phyloP scores from a whole-genome alignment of 768 basidiomycete genomes.

The Leccinum variicolor region DNA sequence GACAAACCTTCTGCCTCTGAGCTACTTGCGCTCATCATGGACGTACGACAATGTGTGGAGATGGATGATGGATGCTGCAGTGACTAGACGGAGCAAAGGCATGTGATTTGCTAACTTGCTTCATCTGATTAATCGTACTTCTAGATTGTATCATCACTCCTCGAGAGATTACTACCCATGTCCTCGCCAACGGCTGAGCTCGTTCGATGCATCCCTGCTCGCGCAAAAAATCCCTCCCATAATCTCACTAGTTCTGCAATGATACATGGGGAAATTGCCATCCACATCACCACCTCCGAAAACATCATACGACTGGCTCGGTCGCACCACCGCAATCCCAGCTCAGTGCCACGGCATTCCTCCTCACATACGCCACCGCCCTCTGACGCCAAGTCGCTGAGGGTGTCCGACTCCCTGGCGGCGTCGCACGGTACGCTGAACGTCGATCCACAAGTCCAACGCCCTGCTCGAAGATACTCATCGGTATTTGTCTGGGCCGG shows the following conservation, averaged over 20 bases:
- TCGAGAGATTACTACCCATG: conserved; percentile 68
- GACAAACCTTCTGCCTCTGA: conserved; percentile 67
- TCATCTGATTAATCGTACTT: not conserved
- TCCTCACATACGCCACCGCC: conserved; percentile 22
- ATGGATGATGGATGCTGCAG: conserved; percentile 59
- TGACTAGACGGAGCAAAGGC: conserved; percentile 15
- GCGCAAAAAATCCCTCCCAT: not conserved
- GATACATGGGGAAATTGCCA: not conserved
- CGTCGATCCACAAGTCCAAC: conserved; percentile 45
- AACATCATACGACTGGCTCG: conserved; percentile 1
- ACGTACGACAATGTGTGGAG: conserved; percentile 77
- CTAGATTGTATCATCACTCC: conserved; percentile 60
- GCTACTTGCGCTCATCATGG: conserved; percentile 61
- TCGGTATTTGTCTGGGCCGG: conserved; percentile 55
- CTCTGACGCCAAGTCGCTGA: conserved; percentile 1
- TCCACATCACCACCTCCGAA: not conserved
- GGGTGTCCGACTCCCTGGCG: not conserved
- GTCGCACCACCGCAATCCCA: conserved; percentile 17
- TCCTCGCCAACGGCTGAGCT: conserved; percentile 62
- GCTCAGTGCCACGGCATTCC: conserved; percentile 4
- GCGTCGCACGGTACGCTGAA: conserved; percentile 5
- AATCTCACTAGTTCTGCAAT: not conserved
- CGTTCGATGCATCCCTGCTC: conserved; percentile 5
- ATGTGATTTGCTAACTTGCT: not conserved
- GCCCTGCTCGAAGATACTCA: conserved; percentile 69